Percentiles rank a stretch among this genome's conserved stretches.
These are phyloP conservation scores for Coniosporium apollinis DNA, from an alignment of 495 filamentous ascomycete species.

Conservation along the genomic window DNA sequence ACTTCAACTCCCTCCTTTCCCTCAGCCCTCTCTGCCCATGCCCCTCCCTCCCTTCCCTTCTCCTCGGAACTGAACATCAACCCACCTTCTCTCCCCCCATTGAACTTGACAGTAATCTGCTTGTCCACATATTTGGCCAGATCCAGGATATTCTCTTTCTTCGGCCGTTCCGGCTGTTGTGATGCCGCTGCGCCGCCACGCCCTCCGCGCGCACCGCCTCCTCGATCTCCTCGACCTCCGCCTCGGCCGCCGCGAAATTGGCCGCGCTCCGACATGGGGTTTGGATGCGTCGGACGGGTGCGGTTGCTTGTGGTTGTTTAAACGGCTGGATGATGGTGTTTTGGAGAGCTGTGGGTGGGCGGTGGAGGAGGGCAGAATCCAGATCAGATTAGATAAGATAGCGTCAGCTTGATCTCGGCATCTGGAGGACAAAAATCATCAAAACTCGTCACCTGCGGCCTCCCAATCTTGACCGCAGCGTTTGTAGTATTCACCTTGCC, in stretches of 20 bases:
- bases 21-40: background rate
- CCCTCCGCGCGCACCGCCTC: conserved; percentile 26
- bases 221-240: conserved; percentile 24
- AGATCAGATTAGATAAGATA: no score
- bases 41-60: background rate
- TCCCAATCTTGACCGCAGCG: no score
- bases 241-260: conserved; percentile 33
- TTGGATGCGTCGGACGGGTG: conserved; percentile 9
- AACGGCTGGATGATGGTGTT: conserved; percentile 7
- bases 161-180: conserved; percentile 48
- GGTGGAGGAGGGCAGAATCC: no score
- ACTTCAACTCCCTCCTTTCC: background rate
- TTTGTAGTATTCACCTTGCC: no score
- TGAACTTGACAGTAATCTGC: conserved; percentile 87
- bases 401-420: no score
- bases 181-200: conserved; percentile 16
- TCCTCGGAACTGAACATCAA: background rate
- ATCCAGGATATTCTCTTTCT: conserved; percentile 97
- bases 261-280: conserved; percentile 51
- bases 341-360: background rate
- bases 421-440: no score
- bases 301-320: no score
- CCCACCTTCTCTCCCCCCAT: conserved; percentile 80
- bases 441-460: no score
- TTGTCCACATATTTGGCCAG: conserved; percentile 93